Evolutionary conservation across 495 filamentous ascomycete species (phyloP).

Genomic region (Xylaria telfairii): DNA sequence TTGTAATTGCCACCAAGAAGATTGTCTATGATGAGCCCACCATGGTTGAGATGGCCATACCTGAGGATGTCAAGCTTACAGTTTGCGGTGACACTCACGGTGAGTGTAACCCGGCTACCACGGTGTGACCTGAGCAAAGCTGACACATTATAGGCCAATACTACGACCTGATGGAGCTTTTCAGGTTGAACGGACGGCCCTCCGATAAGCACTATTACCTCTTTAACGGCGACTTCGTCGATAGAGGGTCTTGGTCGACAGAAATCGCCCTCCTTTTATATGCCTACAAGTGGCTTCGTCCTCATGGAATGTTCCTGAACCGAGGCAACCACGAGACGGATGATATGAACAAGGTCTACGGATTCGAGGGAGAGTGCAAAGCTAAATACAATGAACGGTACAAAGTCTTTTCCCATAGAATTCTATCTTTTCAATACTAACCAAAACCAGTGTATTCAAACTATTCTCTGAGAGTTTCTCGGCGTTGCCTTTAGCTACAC

Average conservation of each 20-base stretch:
- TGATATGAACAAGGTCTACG: slow-evolving; percentile 99
- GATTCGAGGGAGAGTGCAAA: slow-evolving; percentile 97
- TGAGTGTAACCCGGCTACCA: slow-evolving; percentile 42
- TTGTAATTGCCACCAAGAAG: slow-evolving; percentile 85
- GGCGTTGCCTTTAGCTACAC: slow-evolving; percentile 87
- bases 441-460: slow-evolving; percentile 71
- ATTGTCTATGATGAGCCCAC: slow-evolving; percentile 92
- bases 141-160: slow-evolving; percentile 77
- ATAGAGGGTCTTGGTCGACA: slow-evolving; percentile 95
- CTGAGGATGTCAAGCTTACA: slow-evolving; percentile 77
- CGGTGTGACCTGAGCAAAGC: slow-evolving; percentile 11
- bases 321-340: slow-evolving; percentile 99
- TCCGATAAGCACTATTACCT: slow-evolving; percentile 87
- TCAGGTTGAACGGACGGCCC: slow-evolving; percentile 86
- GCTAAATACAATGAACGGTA: slow-evolving; percentile 93
- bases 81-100: slow-evolving; percentile 99
- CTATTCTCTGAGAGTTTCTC: slow-evolving; percentile 99
- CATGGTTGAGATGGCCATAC: slow-evolving; percentile 93
- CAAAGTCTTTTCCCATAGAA: slow-evolving; percentile 8
- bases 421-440: slow-evolving; percentile 28
- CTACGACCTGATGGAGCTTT: slow-evolving; percentile 96
- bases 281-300: slow-evolving; percentile 94
- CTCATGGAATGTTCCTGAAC: slow-evolving; percentile 91
- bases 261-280: slow-evolving; percentile 95
- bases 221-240: slow-evolving; percentile 99